A percentile compares a stretch with the other conserved stretches of the same genome.
Evolutionary conservation across 75 land plant genomes (phyloP).

Genomic region (Pinus taeda): DNA sequence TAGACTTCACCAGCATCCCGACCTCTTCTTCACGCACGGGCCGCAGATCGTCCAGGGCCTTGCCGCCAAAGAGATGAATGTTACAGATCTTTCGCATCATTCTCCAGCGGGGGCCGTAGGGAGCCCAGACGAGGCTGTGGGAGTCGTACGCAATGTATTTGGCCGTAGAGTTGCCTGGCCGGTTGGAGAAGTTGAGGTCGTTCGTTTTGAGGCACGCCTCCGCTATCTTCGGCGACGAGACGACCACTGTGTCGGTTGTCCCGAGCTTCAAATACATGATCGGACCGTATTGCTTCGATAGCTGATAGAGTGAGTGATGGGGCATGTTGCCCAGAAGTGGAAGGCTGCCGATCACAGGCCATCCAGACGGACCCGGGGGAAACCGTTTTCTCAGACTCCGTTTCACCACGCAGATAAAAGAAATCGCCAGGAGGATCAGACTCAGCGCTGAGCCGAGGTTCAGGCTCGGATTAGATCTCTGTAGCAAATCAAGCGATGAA

Average conservation of each 20-base stretch:
- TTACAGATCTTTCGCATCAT: slow-evolving; percentile 42
- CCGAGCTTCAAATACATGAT: slow-evolving; percentile 65
- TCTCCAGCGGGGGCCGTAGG: slow-evolving; percentile 70
- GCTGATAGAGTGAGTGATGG: slow-evolving; percentile 47
- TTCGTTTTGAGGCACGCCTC: slow-evolving; percentile 52
- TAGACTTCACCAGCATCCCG: slow-evolving; percentile 8
- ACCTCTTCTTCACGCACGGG: slow-evolving; percentile 39
- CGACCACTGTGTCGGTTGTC: slow-evolving; percentile 54
- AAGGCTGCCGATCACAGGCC: slow-evolving; percentile 73
- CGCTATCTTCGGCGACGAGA: slow-evolving; percentile 54
- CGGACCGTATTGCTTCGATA: slow-evolving; percentile 62
- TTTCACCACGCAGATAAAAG: too few species aligned
- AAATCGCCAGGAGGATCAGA: too few species aligned
- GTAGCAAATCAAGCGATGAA: too few species aligned
- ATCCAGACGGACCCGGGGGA: slow-evolving; percentile 11
- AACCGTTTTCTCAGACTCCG: too few species aligned
- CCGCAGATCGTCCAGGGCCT: slow-evolving; percentile 54
- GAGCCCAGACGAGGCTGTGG: slow-evolving; percentile 60
- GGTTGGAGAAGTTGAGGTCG: slow-evolving; percentile 55
- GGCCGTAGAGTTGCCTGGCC: slow-evolving; percentile 66
- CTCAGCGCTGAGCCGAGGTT: too few species aligned
- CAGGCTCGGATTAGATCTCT: too few species aligned
- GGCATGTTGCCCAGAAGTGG: slow-evolving; percentile 64
- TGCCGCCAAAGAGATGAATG: slow-evolving; percentile 61
- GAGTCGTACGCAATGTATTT: slow-evolving; percentile 57